Base-by-base conservation (phyloP, 768 basidiomycete species). In the Auricularia cornea region DNA sequence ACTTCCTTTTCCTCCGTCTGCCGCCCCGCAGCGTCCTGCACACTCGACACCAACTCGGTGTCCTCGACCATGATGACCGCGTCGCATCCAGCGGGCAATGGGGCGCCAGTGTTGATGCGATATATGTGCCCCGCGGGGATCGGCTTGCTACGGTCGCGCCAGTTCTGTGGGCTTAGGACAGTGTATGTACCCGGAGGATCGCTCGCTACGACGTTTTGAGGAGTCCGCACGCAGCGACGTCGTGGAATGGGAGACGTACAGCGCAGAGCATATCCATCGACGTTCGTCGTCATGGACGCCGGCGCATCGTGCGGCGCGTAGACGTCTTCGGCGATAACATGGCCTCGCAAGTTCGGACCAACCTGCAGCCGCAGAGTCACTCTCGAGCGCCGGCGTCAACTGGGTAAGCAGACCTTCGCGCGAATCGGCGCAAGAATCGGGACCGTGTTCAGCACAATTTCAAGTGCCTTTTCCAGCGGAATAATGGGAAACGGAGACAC, bases 21-120 rank as follows among this genome's bases (percentile, higher is more conserved):
- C 35, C 72, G 67, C 20, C 76, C 75, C 23, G 76, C 71, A 3
- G 69, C 68, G 32, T 78, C 77, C 59, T 75, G 72, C 61, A 74
- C 65, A 1, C 83, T 81, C 2, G 84, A 83, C n/a, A 84, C 78
- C 6, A 96, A 79, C 63, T 83, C 82, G 0, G 93, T 95, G 71
- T 95, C 93, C 74, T 96, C 93, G 23, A 96, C 93, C 92, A 94
- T 95, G 72, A 96, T 86, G 2, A 94, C 87, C 0, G 90, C 77
- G 70, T 94, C 87, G 6, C 87, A 73, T 3, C 89, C 92, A 0
- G 74, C 71, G 2, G 93, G 93, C 2, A 96, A 76, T 0, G 91
- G 89, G 0, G 83, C 88, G 5, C 93, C 93, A 0, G 93, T 96
- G 74, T 94, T 94, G 72, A 96, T 83, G 52, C 93, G 86, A 72